phyloP scores from a whole-genome alignment of 257 asterid genomes.

The Forsythia suspensa region DNA sequence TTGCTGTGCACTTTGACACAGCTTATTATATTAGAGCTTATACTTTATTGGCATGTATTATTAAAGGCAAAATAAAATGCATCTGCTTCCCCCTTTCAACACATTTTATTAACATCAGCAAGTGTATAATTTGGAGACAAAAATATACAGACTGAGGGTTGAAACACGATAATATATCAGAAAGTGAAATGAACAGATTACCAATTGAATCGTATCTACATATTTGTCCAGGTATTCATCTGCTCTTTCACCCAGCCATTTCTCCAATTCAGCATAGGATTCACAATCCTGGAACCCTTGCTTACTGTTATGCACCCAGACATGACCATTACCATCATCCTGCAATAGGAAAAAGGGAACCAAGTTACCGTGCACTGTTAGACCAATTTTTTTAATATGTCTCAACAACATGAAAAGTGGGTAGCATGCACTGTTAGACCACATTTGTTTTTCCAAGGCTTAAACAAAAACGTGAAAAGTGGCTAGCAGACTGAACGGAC shows the following conservation, averaged over 20 bases:
- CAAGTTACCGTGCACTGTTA: neutral
- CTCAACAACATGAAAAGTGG: neutral
- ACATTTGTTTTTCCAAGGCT: neutral
- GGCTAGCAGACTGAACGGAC: neutral
- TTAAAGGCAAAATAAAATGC: too few relatives aligned
- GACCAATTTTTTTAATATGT: neutral
- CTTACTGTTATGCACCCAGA: slow-evolving; percentile 84
- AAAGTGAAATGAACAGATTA: slow-evolving; percentile 30
- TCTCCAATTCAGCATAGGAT: slow-evolving; percentile 75
- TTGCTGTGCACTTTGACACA: neutral
- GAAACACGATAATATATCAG: neutral
- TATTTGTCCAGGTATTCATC: slow-evolving; percentile 63
- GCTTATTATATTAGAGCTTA: neutral
- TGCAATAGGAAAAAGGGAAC: slow-evolving; percentile 31
- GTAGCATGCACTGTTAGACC: neutral
- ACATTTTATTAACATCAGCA: neutral
- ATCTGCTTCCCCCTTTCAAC: too few relatives aligned
- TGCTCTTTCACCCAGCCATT: slow-evolving; percentile 62
- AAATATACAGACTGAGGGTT: neutral
- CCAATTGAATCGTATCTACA: slow-evolving; percentile 67
- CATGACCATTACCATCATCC: slow-evolving; percentile 60
- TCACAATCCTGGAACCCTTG: slow-evolving; percentile 89
- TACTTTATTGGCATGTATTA: too few relatives aligned
- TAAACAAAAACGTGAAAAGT: neutral
- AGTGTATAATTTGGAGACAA: neutral